Base-by-base conservation (phyloP, 768 basidiomycete genomes). In the Boletus vinaceobasis region DNA sequence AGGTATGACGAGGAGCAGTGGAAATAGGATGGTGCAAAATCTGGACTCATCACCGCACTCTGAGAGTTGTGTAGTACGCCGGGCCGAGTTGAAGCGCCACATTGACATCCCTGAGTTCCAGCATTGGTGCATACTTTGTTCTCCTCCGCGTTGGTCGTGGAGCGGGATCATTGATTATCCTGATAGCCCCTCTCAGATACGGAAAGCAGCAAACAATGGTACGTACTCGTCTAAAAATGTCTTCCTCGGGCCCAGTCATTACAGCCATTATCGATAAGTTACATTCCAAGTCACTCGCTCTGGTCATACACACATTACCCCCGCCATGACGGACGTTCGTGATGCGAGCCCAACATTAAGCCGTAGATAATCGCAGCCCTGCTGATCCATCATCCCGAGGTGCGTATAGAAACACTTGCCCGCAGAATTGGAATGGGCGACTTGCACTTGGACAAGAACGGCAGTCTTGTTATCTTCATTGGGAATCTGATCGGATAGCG, bases 331-430 rank as follows among this genome's bases (percentile, higher is more conserved):
- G 1, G 57, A 64, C 31, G 60, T 61, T 45, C 50, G 60, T 48
- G 66, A 52, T 27, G 48, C 61, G 5, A 57, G 45, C 5, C 64
- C 68, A 48, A 64, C 37, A 31, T 46, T 35, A 47, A 38, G 32
- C 5, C 57, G 59, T 11, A n/a, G 43, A 31, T 56, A 52, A 29
- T 57, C 58, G 11, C 39, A 51, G 14, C 42, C 36, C 4, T 51
- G 40, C 48, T 68, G 61, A 39, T 60, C 68, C 32, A 60, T 52
- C 69, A 70, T 70, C 7, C 69, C 69, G 13, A 70, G 65, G 27
- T 49, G 63, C 36, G 62, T 43, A 35, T 70, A 70, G 33, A 70
- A 70, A 48, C 56, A 29, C 39, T 62, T 68, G 9, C 69, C 69
- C 5, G 45, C 59, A 32, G 56, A 35, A 33, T 70, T 70, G 21